Evolutionary conservation across 176 grass and related monocot genomes (phyloP).

Genomic region (Aegilops bicornis): DNA sequence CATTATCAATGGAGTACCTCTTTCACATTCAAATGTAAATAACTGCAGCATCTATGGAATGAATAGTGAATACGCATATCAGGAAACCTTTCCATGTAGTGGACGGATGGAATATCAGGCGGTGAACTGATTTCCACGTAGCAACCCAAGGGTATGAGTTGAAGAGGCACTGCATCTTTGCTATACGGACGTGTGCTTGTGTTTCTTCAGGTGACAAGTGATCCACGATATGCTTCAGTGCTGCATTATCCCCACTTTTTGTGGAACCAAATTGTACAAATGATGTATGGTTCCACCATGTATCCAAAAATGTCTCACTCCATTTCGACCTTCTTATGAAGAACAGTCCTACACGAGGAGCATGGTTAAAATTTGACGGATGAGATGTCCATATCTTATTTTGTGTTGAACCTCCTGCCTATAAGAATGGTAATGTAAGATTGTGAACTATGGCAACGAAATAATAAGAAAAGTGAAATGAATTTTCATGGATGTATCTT

Average conservation of each 20-base stretch:
- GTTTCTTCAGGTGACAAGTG: conserved; percentile 55
- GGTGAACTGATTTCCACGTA: conserved; percentile 45
- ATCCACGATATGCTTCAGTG: conserved; percentile 61
- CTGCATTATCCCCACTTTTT: conserved; percentile 77
- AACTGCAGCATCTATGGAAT: not conserved
- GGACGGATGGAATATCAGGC: conserved; percentile 46
- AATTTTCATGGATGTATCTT: not conserved
- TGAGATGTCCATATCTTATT: not conserved
- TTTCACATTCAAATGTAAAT: not conserved
- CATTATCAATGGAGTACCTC: not conserved
- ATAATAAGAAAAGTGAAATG: not conserved
- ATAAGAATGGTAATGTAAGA: not conserved
- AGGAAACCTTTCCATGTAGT: conserved; percentile 73
- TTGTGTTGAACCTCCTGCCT: not conserved
- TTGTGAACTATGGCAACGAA: not conserved
- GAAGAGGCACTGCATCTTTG: conserved; percentile 83
- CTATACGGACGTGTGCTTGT: conserved; percentile 49
- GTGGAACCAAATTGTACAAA: conserved; percentile 80
- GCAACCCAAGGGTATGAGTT: conserved; percentile 90
- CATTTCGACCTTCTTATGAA: conserved; percentile 76
- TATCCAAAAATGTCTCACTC: conserved; percentile 61
- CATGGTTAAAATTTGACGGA: not conserved
- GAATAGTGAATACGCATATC: not conserved
- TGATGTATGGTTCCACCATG: conserved; percentile 89
- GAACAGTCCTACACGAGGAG: conserved; percentile 57